Conservation (phyloP, 306 rosid species). For the Fagus sylvatica region DNA sequence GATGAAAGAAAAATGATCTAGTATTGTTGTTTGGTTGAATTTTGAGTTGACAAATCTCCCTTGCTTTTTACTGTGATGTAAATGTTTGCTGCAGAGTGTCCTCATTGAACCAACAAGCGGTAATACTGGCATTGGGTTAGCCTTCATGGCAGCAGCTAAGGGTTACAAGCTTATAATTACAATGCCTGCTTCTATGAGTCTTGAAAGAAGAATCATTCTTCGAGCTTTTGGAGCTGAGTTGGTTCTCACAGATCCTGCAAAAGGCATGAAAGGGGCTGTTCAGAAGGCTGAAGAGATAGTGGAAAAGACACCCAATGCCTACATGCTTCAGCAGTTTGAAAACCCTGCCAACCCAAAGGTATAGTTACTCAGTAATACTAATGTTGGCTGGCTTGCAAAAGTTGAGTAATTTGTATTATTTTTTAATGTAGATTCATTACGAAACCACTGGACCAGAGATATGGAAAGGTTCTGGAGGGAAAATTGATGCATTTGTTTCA, state of each 20-base stretch:
- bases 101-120: slow-evolving; percentile 83
- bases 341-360: slow-evolving; percentile 92
- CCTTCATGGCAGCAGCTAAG: slow-evolving; percentile 84
- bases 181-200: slow-evolving; percentile 90
- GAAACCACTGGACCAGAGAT: slow-evolving; percentile 91
- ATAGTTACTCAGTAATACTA: slow-evolving; percentile 11
- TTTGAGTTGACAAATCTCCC: slow-evolving; percentile 27
- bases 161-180: slow-evolving; percentile 70
- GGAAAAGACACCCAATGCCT: slow-evolving; percentile 74
- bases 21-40: slow-evolving; percentile 4
- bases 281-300: slow-evolving; percentile 80
- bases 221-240: slow-evolving; percentile 77
- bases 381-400: slow-evolving; percentile 9
- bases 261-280: slow-evolving; percentile 84
- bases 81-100: slow-evolving; percentile 56
- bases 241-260: slow-evolving; percentile 75
- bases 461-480: slow-evolving; percentile 73
- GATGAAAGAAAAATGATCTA: slow-evolving; percentile 3
- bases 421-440: slow-evolving; percentile 56
- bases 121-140: slow-evolving; percentile 76
- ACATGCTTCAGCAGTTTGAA: slow-evolving; percentile 78
- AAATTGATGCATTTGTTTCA: slow-evolving; percentile 64
- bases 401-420: slow-evolving; percentile 13
- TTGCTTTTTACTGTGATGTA: slow-evolving; percentile 11
- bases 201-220: slow-evolving; percentile 75